A percentile compares a stretch with the other conserved stretches of the same genome.
Evolutionary conservation across 192 early-diverging fungal genomes (phyloP).

Genomic region (Diversispora epigaea): DNA sequence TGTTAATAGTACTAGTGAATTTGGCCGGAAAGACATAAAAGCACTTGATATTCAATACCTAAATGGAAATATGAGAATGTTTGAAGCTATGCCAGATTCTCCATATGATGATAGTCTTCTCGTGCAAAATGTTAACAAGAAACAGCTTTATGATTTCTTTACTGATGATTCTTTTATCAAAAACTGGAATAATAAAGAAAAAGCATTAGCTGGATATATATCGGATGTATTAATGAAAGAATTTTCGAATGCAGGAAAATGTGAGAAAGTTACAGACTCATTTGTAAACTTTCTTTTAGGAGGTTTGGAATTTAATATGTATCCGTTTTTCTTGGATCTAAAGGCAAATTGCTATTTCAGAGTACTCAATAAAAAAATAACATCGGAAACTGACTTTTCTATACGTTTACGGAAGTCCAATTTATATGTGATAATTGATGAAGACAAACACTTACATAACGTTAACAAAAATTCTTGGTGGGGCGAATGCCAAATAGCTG

Average conservation of each 20-base stretch:
- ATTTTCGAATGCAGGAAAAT: too few relatives aligned
- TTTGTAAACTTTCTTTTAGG: neutral
- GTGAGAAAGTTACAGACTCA: too few relatives aligned
- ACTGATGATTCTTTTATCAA: too few relatives aligned
- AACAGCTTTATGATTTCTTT: too few relatives aligned
- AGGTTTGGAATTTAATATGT: neutral
- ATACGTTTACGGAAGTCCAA: neutral
- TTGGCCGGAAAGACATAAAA: too few relatives aligned
- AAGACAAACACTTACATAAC: neutral
- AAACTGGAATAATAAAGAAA: neutral
- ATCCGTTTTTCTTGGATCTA: neutral
- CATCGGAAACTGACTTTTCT: conserved; percentile 4
- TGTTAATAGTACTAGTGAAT: too few relatives aligned
- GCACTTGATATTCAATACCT: too few relatives aligned
- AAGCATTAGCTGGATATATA: neutral
- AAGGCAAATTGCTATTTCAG: neutral
- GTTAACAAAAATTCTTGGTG: neutral
- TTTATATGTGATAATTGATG: neutral
- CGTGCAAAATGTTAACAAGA: neutral
- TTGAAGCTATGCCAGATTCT: too few relatives aligned
- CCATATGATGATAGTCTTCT: too few relatives aligned
- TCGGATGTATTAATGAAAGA: neutral
- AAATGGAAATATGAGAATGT: too few relatives aligned
- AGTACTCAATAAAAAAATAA: neutral
- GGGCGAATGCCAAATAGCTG: neutral